Conservation (phyloP, 108 stramenopile species). For the Aurantiochytrium sp. region DNA sequence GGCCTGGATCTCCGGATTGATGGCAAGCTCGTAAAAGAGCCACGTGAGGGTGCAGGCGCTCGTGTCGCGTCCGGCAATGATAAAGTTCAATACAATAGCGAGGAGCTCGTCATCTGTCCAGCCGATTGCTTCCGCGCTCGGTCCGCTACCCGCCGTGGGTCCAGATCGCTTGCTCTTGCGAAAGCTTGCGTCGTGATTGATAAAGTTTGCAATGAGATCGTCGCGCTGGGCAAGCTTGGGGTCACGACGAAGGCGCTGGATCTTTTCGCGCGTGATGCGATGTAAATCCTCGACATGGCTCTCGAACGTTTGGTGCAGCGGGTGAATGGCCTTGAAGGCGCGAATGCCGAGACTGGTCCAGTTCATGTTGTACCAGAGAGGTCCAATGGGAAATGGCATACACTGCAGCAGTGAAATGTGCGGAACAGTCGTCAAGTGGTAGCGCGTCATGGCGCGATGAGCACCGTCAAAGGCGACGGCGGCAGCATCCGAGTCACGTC, state of each 20-base stretch:
- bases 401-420: neutral
- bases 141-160: too few species aligned
- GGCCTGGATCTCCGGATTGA: conserved; percentile 24
- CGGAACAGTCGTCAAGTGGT: neutral
- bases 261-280: neutral
- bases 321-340: neutral
- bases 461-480: conserved; percentile 37
- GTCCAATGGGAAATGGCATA: neutral
- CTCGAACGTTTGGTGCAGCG: conserved; percentile 17
- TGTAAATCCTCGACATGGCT: conserved; percentile 22
- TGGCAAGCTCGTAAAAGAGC: conserved; percentile 44
- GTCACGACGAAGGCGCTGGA: neutral
- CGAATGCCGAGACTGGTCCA: neutral
- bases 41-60: conserved; percentile 46
- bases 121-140: neutral
- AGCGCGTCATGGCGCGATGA: conserved; percentile 7
- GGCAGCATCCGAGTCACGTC: conserved; percentile 10
- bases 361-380: neutral
- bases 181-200: neutral
- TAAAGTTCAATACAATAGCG: conserved; percentile 42
- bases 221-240: neutral
- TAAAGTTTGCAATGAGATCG: conserved; percentile 20
- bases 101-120: conserved; percentile 33
- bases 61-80: conserved; percentile 54
- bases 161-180: too few species aligned